Percentiles rank a stretch among this genome's conserved stretches.
Evolutionary conservation across 2,329 filamentous ascomycete genomes (phyloP).

Genomic region (Calonectria honghensis): DNA sequence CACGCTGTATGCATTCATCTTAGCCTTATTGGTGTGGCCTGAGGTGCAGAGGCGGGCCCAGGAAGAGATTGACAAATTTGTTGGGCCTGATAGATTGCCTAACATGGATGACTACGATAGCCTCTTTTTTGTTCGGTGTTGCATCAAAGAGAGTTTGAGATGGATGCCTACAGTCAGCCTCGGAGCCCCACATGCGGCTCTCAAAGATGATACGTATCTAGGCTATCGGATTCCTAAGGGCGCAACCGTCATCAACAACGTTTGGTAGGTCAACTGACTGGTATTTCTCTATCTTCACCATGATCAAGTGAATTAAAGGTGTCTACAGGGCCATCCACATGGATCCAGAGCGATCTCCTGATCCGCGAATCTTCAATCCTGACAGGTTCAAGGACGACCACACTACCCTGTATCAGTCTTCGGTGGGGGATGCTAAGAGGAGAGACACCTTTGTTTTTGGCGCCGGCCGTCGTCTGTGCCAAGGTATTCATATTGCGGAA

Average conservation of each 20-base stretch:
- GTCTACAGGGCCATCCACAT: constrained; percentile 67
- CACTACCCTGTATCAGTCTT: constrained; percentile 38
- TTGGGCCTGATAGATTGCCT: constrained; percentile 65
- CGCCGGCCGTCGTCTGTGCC: constrained; percentile 44
- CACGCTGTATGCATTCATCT: constrained; percentile 59
- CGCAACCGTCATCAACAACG: constrained; percentile 49
- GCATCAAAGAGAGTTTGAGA: constrained; percentile 59
- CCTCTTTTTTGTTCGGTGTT: constrained; percentile 64
- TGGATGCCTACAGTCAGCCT: constrained; percentile 58
- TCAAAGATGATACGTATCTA: constrained; percentile 52
- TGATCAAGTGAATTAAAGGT: no score
- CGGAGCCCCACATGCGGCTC: constrained; percentile 62
- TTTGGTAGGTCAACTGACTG: constrained; percentile 42
- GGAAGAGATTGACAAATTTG: constrained; percentile 65
- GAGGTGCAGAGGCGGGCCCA: constrained; percentile 65
- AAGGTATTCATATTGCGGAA: constrained; percentile 45
- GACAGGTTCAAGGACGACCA: constrained; percentile 52
- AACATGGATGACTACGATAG: constrained; percentile 63
- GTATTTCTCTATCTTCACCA: no score
- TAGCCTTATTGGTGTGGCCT: constrained; percentile 67
- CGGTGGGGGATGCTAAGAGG: constrained; percentile 29
- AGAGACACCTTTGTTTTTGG: constrained; percentile 46
- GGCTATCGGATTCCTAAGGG: constrained; percentile 56
- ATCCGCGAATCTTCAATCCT: constrained; percentile 59
- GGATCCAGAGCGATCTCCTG: constrained; percentile 79